Evolutionary conservation across 176 grass and related monocot genomes (phyloP).

Genomic region (Ananas comosus): DNA sequence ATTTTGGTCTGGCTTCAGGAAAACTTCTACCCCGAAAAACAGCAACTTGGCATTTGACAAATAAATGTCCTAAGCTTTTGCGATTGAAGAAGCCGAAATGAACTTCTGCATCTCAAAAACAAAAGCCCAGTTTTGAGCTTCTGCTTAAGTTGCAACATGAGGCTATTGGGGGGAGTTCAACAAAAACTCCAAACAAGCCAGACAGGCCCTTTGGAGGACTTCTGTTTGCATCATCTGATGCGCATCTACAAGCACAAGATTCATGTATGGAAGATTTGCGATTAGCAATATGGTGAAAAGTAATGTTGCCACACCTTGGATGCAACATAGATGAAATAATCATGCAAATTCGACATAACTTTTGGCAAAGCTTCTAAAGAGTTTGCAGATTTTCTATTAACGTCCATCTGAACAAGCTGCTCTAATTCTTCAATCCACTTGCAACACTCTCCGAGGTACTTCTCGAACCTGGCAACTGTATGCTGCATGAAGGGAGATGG

Average conservation of each 20-base stretch:
- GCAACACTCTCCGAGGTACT: slow-evolving; percentile 44
- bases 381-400: slow-evolving; percentile 30
- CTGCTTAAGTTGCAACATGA: too few relatives aligned
- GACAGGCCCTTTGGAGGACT: too few relatives aligned
- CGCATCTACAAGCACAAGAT: background rate
- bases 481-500: slow-evolving; percentile 60
- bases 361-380: slow-evolving; percentile 50
- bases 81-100: too few relatives aligned
- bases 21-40: too few relatives aligned
- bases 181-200: too few relatives aligned
- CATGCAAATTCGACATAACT: slow-evolving; percentile 72
- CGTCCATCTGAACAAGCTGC: slow-evolving; percentile 54
- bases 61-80: too few relatives aligned
- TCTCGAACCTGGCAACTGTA: slow-evolving; percentile 56
- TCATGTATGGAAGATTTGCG: background rate
- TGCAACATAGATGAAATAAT: slow-evolving; percentile 81
- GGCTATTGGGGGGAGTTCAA: too few relatives aligned
- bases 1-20: too few relatives aligned
- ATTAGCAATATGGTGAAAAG: background rate
- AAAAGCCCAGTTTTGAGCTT: too few relatives aligned
- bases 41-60: too few relatives aligned
- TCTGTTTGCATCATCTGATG: background rate
- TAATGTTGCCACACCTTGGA: slow-evolving; percentile 50
- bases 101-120: too few relatives aligned
- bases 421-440: slow-evolving; percentile 63